Base-by-base conservation (phyloP, 257 asterid species). In the Solanum medicagineum region DNA sequence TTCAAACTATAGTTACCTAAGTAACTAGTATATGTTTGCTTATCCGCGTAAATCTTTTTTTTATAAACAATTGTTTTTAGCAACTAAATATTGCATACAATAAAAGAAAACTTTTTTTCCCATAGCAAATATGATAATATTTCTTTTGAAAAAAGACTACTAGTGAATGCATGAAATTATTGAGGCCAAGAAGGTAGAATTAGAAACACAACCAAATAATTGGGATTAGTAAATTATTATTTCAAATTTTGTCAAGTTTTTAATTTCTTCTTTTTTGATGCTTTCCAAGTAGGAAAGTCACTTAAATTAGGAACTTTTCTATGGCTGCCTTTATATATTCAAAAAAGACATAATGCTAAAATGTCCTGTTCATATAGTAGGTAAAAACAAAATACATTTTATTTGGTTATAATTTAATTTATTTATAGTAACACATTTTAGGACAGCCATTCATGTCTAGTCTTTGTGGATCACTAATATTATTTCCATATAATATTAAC, bases 271-370 rank as follows among this genome's bases (percentile, higher is more conserved):
- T 29, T 66, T 20, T 20, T 71, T 44, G 36, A 32, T 66, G 82
- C 87, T 85, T 83, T 87, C 91, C 94, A 47, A 87, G 84, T 68
- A 54, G 89, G 92, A 88, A 84, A 83, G 62, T 86, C 91, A 90
- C 85, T 65, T 54, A 70, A 59, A 63, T 65, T 47, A 17, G 53
- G 54, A 42, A 3, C 6, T 6, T 74, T 63, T 77, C 15, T 44
- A 15, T 51, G 62, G n/a, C 6, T 77, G 47, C 63, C 83, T 81
- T 71, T 36, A 42, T 22, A 74, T 84, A 80, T 85, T 71, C 59
- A 49, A 74, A 83, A 88, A 62, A 29, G 9, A 5, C 5, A 49
- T 13, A 7, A 22, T 14, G 65, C 40, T 73, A 51, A 62, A 87
- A 88, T 32, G 24, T 49, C 6, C 1, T 75, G 82, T 49, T 51